A percentile compares a stretch with the other conserved stretches of the same genome.
Evolutionary conservation across 139 green algal species (phyloP).

Genomic region (Coelastrella sp.): DNA sequence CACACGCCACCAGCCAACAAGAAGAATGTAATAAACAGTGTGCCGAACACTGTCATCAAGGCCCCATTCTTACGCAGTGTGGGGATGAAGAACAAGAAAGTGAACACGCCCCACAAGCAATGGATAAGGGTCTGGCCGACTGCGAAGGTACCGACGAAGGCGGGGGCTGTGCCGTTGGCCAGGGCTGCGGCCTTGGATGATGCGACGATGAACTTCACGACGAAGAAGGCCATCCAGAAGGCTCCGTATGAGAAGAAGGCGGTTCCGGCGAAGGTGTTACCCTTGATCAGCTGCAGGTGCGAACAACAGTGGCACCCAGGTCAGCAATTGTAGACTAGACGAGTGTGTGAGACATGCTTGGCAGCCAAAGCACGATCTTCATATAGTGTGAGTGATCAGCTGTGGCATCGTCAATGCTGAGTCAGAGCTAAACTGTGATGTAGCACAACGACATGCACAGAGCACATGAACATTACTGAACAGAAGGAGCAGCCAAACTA

Average conservation of each 20-base stretch:
- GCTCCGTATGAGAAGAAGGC: constrained; percentile 77
- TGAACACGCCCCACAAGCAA: constrained; percentile 76
- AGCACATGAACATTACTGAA: no score
- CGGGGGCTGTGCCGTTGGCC: background rate
- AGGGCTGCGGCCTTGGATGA: background rate
- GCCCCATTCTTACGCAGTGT: constrained; percentile 65
- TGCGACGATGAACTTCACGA: background rate
- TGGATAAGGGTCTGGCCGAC: constrained; percentile 63
- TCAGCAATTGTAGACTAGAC: no score
- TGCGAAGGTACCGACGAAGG: background rate
- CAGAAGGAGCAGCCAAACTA: background rate
- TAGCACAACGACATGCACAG: no score
- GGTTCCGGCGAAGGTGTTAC: constrained; percentile 80
- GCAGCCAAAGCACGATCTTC: no score
- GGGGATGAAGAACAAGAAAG: constrained; percentile 67
- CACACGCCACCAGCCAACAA: constrained; percentile 67
- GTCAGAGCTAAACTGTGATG: no score
- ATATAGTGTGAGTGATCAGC: no score
- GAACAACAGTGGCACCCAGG: no score
- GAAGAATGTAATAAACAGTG: constrained; percentile 73
- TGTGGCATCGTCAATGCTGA: no score
- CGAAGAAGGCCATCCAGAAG: constrained; percentile 75
- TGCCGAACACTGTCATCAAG: constrained; percentile 64
- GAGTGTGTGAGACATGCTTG: no score
- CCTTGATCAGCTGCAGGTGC: constrained; percentile 66